These are phyloP conservation scores for Passiflora organensis DNA, from an alignment of 345 rosid genomes.

Conservation along the genomic window DNA sequence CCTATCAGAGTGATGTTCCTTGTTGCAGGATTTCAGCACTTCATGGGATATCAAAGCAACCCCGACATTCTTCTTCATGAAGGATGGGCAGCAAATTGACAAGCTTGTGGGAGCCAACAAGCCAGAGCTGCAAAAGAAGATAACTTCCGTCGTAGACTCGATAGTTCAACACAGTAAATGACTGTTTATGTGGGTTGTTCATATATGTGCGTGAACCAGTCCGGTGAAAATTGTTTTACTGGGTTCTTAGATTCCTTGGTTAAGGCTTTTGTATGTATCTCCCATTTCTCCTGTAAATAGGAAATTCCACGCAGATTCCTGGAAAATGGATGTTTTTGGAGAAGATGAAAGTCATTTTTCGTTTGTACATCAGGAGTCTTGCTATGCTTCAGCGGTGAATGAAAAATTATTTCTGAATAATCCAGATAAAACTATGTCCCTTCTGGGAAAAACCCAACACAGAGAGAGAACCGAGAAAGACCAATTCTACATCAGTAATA, in stretches of 20 bases:
- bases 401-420: too few relatives aligned
- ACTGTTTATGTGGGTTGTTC: slow-evolving; percentile 1
- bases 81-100: slow-evolving; percentile 52
- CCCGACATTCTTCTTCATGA: slow-evolving; percentile 56
- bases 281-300: background rate
- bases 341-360: too few relatives aligned
- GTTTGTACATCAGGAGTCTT: too few relatives aligned
- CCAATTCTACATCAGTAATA: too few relatives aligned
- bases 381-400: too few relatives aligned
- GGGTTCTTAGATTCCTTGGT: background rate
- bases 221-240: background rate
- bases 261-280: background rate
- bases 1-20: background rate
- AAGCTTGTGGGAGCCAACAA: slow-evolving; percentile 62
- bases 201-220: background rate
- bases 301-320: too few relatives aligned
- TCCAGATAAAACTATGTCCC: too few relatives aligned
- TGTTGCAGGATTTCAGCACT: slow-evolving; percentile 52
- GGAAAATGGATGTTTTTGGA: too few relatives aligned
- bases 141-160: slow-evolving; percentile 30
- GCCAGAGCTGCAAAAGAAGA: slow-evolving; percentile 55
- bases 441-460: too few relatives aligned
- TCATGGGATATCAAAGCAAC: slow-evolving; percentile 61
- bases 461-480: too few relatives aligned
- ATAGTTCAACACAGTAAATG: background rate